These are phyloP conservation scores for Mycena filopes DNA, from an alignment of 768 basidiomycete genomes.

Conservation along the genomic window DNA sequence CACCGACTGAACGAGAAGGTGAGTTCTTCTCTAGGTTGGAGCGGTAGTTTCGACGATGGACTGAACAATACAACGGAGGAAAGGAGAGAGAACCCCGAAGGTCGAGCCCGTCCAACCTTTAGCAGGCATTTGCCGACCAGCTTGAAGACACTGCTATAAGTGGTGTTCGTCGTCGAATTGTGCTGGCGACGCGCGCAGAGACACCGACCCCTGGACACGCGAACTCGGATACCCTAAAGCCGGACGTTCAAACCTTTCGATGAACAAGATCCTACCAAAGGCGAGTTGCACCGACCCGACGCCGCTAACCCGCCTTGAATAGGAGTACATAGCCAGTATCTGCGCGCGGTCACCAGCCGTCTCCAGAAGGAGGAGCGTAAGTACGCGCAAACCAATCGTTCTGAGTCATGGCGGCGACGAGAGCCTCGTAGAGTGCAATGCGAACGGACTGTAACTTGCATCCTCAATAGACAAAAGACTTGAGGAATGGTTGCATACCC, in stretches of 20 bases:
- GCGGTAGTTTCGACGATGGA: too few relatives aligned
- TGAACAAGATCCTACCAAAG: slow-evolving; percentile 10
- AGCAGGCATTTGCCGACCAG: too few relatives aligned
- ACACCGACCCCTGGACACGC: too few relatives aligned
- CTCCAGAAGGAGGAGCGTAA: slow-evolving; percentile 29
- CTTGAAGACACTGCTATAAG: too few relatives aligned
- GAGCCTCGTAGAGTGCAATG: slow-evolving; percentile 30
- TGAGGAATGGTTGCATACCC: slow-evolving; percentile 6
- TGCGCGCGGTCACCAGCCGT: not conserved
- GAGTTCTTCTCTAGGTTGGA: too few relatives aligned
- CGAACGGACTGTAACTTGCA: slow-evolving; percentile 17
- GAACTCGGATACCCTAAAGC: not conserved
- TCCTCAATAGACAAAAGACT: slow-evolving; percentile 6
- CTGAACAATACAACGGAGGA: too few relatives aligned
- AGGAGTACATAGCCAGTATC: not conserved
- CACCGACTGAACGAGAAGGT: too few relatives aligned
- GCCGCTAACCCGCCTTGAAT: not conserved
- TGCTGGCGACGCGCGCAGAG: too few relatives aligned
- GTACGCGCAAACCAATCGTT: not conserved
- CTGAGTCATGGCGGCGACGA: slow-evolving; percentile 28
- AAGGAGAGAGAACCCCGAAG: too few relatives aligned
- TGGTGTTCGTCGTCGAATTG: too few relatives aligned
- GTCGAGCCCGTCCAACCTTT: too few relatives aligned
- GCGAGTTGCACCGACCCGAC: not conserved
- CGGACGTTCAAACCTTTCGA: not conserved